Evolutionary conservation across 768 basidiomycete genomes (phyloP), one percentile per base, ranked within the genome.

Genomic region (Termitomyces heimii): DNA sequence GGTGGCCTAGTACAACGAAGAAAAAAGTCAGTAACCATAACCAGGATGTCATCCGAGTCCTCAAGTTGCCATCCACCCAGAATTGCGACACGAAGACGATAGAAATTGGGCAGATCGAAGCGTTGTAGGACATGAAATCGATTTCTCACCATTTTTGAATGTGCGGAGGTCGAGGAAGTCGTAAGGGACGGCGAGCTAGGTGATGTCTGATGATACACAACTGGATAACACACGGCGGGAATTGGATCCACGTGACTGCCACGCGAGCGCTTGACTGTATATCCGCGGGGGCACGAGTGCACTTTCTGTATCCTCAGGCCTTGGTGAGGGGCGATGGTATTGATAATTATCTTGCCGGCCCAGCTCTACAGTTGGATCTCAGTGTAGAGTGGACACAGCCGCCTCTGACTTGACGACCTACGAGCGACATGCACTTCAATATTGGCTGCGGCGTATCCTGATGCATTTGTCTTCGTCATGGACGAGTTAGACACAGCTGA

Each of bases 1-100:
- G 68, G 81, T 74, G 65, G 78, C 75, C 79, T 80, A 59, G 37
- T 37, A 37, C 55, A 34, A 45, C 4, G 53, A 49, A 37, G 53
- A 47, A 55, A 50, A 18, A 7, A 54, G 51, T 43, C 40, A 44
- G 55, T 60, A 49, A 52, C 20, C 2, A 31, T 8, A 20, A 5
- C 49, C 39, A n/a, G 48, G 12, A 45, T 31, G 62, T 63, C 60
- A 65, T 65, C 64, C 50, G 12, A 39, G 39, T 29, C 37, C 39
- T 31, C 45, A 31, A 49, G 49, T 46, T n/a, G 35, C 59, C 62
- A 65, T 65, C 64, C 64, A 65, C 16, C 57, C 50, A 47, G 57
- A 60, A 43, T 44, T 22, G 12, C 29, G 32, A 28, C 35, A n/a
- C 12, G 24, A 35, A 10, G 46, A 51, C 16, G 18, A 32, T 20